Conservation (phyloP, 2,329 filamentous ascomycete genomes). For the Dissoconium aciculare region DNA sequence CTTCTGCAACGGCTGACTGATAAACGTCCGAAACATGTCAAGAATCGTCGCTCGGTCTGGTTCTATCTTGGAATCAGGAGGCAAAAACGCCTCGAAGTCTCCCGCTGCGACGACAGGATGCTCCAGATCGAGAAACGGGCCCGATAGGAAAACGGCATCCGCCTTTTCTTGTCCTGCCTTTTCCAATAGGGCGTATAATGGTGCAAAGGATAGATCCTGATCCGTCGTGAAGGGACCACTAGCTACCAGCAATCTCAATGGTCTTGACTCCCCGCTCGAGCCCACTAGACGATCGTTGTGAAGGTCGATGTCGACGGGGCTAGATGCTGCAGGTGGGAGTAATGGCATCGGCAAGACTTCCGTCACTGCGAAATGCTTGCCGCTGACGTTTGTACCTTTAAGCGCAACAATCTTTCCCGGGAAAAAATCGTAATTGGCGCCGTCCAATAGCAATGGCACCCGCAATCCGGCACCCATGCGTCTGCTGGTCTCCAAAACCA, state of each 20-base stretch:
- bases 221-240: conserved; percentile 86
- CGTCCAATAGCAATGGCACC: conserved; percentile 62
- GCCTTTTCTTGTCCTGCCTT: conserved; percentile 59
- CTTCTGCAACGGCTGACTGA: conserved; percentile 56
- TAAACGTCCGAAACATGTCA: conserved; percentile 68
- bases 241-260: conserved; percentile 62
- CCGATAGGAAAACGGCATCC: conserved; percentile 65
- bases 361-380: conserved; percentile 64
- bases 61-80: conserved; percentile 24
- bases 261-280: conserved; percentile 45
- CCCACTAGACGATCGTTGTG: conserved; percentile 54
- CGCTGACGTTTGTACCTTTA: conserved; percentile 72
- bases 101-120: conserved; percentile 65
- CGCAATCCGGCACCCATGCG: conserved; percentile 68
- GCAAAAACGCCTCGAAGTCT: conserved; percentile 30
- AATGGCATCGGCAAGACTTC: conserved; percentile 63
- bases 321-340: conserved; percentile 58
- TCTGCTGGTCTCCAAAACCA: conserved; percentile 79
- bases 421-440: conserved; percentile 68
- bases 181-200: conserved; percentile 65
- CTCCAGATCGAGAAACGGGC: conserved; percentile 82
- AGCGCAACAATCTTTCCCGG: conserved; percentile 88
- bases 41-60: conserved; percentile 65
- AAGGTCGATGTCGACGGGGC: conserved; percentile 47
- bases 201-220: conserved; percentile 80